Conservation (phyloP, 2,329 filamentous ascomycete genomes). For the Claviceps quebecensis region DNA sequence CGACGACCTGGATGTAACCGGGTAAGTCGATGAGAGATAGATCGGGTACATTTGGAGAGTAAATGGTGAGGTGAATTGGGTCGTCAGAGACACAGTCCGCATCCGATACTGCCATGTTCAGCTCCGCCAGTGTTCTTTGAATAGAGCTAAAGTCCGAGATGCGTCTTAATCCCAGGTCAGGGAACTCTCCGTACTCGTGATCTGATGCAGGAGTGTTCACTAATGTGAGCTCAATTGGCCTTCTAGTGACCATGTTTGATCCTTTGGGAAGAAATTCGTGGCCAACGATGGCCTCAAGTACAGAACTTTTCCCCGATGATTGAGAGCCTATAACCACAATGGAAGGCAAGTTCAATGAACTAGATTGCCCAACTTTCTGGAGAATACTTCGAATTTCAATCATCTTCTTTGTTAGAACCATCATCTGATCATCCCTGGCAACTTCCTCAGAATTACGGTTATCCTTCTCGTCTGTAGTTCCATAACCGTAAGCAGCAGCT, state of each 20-base stretch:
- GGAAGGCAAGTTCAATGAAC: slow-evolving; percentile 74
- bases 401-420: slow-evolving; percentile 98
- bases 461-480: slow-evolving; percentile 53
- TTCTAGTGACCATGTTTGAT: slow-evolving; percentile 94
- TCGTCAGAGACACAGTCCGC: slow-evolving; percentile 90
- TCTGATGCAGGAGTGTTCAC: slow-evolving; percentile 84
- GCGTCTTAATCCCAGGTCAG: slow-evolving; percentile 75
- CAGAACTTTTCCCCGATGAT: slow-evolving; percentile 95
- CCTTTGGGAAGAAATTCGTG: slow-evolving; percentile 97
- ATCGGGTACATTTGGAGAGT: slow-evolving; percentile 89
- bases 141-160: slow-evolving; percentile 87
- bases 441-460: slow-evolving; percentile 46
- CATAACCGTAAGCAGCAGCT: slow-evolving; percentile 66
- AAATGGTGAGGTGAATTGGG: slow-evolving; percentile 88
- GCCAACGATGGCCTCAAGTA: slow-evolving; percentile 90
- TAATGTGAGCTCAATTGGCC: slow-evolving; percentile 89
- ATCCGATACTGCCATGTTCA: slow-evolving; percentile 86
- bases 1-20: slow-evolving; percentile 92
- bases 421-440: slow-evolving; percentile 94
- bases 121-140: slow-evolving; percentile 83
- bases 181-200: slow-evolving; percentile 91
- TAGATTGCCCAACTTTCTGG: slow-evolving; percentile 83
- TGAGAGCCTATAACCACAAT: slow-evolving; percentile 99
- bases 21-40: slow-evolving; percentile 91
- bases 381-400: slow-evolving; percentile 93